Conservation (phyloP, 495 filamentous ascomycete genomes). For the Aspergillus affinis region DNA sequence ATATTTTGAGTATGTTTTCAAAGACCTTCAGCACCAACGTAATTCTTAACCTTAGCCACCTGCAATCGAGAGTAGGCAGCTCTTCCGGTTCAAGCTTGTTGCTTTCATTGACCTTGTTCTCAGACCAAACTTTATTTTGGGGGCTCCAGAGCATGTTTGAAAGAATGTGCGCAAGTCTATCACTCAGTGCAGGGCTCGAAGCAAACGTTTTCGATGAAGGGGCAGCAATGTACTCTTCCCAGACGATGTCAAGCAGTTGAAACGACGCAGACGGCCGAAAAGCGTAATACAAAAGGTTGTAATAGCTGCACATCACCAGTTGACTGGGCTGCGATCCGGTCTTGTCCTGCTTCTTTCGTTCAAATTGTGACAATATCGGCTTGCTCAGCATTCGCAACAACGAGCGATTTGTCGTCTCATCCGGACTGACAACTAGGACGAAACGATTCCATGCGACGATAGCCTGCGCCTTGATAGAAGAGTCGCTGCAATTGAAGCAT, state of each 20-base stretch:
- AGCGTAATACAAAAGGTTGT: slow-evolving; percentile 81
- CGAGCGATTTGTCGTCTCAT: slow-evolving; percentile 56
- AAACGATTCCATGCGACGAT: slow-evolving; percentile 82
- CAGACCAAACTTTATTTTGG: slow-evolving; percentile 68
- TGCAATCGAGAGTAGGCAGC: slow-evolving; percentile 74
- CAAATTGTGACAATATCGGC: slow-evolving; percentile 69
- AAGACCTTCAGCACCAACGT: slow-evolving; percentile 60
- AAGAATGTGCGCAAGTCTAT: slow-evolving; percentile 63
- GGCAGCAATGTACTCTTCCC: slow-evolving; percentile 70
- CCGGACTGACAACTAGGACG: slow-evolving; percentile 65
- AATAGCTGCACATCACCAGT: slow-evolving; percentile 65
- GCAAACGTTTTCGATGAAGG: slow-evolving; percentile 39
- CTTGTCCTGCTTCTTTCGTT: slow-evolving; percentile 58
- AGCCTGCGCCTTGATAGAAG: slow-evolving; percentile 69
- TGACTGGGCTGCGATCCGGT: slow-evolving; percentile 56
- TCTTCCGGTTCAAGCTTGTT: slow-evolving; percentile 63
- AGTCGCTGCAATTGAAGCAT: slow-evolving; percentile 81
- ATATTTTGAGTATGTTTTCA: slow-evolving; percentile 58
- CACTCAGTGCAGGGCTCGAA: slow-evolving; percentile 31
- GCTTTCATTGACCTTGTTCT: slow-evolving; percentile 62
- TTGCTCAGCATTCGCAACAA: slow-evolving; percentile 66
- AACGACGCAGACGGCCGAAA: slow-evolving; percentile 66
- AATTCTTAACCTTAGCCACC: slow-evolving; percentile 80
- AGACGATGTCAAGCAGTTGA: slow-evolving; percentile 68
- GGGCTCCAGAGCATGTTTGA: slow-evolving; percentile 65